phyloP scores from a whole-genome alignment of 176 grass and related monocot species.

The Dactylis glomerata region DNA sequence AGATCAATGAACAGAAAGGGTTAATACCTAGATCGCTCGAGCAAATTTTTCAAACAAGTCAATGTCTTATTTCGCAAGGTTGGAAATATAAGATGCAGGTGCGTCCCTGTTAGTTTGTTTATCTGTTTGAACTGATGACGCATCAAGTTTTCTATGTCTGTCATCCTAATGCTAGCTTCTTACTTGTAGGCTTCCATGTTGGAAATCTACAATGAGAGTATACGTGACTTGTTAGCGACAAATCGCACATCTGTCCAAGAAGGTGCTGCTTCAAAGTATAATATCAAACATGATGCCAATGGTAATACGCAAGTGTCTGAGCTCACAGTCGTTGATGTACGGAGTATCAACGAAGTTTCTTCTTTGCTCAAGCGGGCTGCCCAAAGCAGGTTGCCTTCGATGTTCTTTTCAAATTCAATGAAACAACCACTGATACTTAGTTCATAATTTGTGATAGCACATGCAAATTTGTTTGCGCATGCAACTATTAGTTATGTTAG shows the following conservation, averaged over 20 bases:
- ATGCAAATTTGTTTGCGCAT: not conserved
- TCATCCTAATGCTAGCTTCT: not conserved
- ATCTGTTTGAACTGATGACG: not conserved
- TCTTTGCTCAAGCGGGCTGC: slow-evolving; percentile 67
- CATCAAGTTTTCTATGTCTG: not conserved
- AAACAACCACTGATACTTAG: not conserved
- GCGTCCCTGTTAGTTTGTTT: not conserved
- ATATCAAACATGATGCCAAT: slow-evolving; percentile 75
- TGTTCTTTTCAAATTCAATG: not conserved
- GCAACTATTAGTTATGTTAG: not conserved
- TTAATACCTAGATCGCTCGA: slow-evolving; percentile 88
- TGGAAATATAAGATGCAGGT: slow-evolving; percentile 98
- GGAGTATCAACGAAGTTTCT: slow-evolving; percentile 65
- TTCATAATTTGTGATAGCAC: not conserved
- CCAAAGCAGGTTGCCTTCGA: slow-evolving; percentile 61
- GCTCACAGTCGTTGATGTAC: slow-evolving; percentile 68
- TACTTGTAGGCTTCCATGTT: slow-evolving; percentile 71
- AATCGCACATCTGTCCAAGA: slow-evolving; percentile 45
- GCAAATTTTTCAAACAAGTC: slow-evolving; percentile 83
- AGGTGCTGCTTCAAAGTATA: slow-evolving; percentile 55
- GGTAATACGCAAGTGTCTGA: slow-evolving; percentile 78
- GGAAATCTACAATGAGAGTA: slow-evolving; percentile 92
- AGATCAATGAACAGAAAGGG: slow-evolving; percentile 57
- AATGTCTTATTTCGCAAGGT: slow-evolving; percentile 56
- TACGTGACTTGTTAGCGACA: slow-evolving; percentile 62